phyloP scores from a whole-genome alignment of 164 flowering plant species.

The Liquidambar formosana region DNA sequence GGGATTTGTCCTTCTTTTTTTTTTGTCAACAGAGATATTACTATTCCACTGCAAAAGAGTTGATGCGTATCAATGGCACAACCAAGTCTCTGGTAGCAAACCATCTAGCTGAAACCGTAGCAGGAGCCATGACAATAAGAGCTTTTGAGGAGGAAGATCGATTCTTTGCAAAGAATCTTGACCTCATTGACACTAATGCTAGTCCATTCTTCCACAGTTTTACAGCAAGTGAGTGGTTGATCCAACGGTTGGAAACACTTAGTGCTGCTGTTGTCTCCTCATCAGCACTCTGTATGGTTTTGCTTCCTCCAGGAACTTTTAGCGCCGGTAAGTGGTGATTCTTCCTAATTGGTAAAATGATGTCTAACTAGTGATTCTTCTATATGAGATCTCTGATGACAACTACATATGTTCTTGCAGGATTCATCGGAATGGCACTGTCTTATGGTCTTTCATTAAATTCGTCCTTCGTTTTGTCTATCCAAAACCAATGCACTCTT shows the following conservation, averaged over 20 bases:
- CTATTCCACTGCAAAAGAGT: constrained; percentile 43
- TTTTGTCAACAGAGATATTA: constrained; percentile 37
- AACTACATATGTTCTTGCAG: constrained; percentile 27
- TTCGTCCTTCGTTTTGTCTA: constrained; percentile 33
- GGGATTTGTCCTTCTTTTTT: neutral
- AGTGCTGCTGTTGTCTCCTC: constrained; percentile 39
- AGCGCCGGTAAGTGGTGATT: constrained; percentile 30
- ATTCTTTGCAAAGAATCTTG: constrained; percentile 42
- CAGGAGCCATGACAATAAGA: constrained; percentile 67
- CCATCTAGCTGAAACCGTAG: constrained; percentile 66
- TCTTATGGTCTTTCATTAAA: constrained; percentile 64
- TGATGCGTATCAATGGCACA: constrained; percentile 59
- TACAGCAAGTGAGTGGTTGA: constrained; percentile 50
- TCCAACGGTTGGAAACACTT: constrained; percentile 34
- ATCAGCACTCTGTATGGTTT: constrained; percentile 39
- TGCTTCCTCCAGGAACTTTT: constrained; percentile 46
- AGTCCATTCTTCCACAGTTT: constrained; percentile 45
- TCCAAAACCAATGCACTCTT: constrained; percentile 50
- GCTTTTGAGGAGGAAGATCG: constrained; percentile 67
- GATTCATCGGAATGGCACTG: constrained; percentile 63
- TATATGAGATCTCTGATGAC: neutral
- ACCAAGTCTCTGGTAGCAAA: constrained; percentile 64
- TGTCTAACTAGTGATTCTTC: neutral
- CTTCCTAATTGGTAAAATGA: too few species aligned
- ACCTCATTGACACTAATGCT: constrained; percentile 42